These are phyloP conservation scores for Puccinia horiana DNA, from an alignment of 1,284 basidiomycete species.

Conservation along the genomic window DNA sequence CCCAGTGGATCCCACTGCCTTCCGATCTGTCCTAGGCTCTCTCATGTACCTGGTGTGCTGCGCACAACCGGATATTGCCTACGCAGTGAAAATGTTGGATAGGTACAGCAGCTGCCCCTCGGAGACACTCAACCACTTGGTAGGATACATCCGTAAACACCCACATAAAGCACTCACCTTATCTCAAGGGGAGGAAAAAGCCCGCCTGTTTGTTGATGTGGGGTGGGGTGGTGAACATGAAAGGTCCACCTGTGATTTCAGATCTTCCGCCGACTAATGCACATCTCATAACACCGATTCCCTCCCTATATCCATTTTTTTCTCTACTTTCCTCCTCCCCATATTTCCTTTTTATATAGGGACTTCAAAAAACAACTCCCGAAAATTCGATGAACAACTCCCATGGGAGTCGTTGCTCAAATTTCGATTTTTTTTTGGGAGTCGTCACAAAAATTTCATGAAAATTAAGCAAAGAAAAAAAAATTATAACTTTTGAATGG, in stretches of 20 bases:
- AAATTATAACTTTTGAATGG: too few species aligned
- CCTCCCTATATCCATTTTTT: too few species aligned
- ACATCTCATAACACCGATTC: too few species aligned
- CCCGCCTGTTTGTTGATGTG: not conserved
- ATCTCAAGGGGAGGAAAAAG: not conserved
- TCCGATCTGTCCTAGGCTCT: not conserved
- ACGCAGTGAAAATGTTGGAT: not conserved
- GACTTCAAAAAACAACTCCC: too few species aligned
- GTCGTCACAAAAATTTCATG: too few species aligned
- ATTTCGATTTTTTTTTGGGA: too few species aligned
- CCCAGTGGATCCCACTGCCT: not conserved
- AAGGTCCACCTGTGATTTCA: not conserved
- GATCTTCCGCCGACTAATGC: too few species aligned
- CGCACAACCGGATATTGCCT: not conserved
- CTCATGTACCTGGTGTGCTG: slow-evolving; percentile 13
- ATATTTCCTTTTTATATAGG: too few species aligned
- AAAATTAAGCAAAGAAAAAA: too few species aligned
- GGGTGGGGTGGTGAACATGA: slow-evolving; percentile 7
- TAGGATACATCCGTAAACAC: not conserved
- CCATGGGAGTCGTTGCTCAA: too few species aligned
- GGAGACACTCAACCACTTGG: not conserved
- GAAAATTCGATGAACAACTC: too few species aligned
- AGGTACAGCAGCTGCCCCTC: not conserved
- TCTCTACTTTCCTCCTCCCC: too few species aligned
- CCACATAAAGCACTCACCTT: not conserved